Percentiles rank a stretch among this genome's conserved stretches.
Evolutionary conservation across 306 rosid species (phyloP).

Genomic region (Dalbergia cultrata): DNA sequence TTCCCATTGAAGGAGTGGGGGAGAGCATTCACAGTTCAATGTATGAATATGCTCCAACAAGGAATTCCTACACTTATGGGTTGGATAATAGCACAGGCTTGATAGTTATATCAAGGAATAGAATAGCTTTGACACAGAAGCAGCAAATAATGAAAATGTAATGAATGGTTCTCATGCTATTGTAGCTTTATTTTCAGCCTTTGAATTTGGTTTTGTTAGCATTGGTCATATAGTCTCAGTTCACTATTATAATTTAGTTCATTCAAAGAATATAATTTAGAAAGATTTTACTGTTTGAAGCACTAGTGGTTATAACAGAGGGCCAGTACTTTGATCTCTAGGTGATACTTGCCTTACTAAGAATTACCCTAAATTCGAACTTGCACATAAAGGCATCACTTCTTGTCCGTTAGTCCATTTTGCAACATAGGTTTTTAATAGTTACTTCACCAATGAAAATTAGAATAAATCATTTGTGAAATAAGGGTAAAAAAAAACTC

Average conservation of each 20-base stretch:
- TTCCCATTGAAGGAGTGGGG: not conserved
- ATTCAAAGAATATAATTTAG: not conserved
- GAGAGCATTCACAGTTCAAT: not conserved
- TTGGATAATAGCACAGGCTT: not conserved
- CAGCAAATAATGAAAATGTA: not conserved
- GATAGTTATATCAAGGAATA: not conserved
- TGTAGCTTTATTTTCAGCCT: constrained; percentile 10
- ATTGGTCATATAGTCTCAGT: not conserved
- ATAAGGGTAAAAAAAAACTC: constrained; percentile 10
- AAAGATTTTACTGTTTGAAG: not conserved
- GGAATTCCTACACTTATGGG: not conserved
- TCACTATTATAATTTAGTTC: constrained; percentile 9
- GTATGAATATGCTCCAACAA: not conserved
- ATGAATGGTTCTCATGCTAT: not conserved
- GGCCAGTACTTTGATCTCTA: constrained; percentile 1
- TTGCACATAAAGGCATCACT: constrained; percentile 8
- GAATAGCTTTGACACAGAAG: not conserved
- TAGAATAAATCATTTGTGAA: not conserved
- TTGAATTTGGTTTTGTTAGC: not conserved
- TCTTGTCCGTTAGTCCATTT: not conserved
- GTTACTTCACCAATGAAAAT: constrained; percentile 18
- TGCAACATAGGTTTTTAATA: constrained; percentile 5
- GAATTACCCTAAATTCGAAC: not conserved
- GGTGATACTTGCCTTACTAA: constrained; percentile 1
- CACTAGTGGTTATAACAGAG: not conserved